Percentiles rank a stretch among this genome's conserved stretches.
Conservation (phyloP, 2,329 filamentous ascomycete species). For the Aspergillus hiratsukae region DNA sequence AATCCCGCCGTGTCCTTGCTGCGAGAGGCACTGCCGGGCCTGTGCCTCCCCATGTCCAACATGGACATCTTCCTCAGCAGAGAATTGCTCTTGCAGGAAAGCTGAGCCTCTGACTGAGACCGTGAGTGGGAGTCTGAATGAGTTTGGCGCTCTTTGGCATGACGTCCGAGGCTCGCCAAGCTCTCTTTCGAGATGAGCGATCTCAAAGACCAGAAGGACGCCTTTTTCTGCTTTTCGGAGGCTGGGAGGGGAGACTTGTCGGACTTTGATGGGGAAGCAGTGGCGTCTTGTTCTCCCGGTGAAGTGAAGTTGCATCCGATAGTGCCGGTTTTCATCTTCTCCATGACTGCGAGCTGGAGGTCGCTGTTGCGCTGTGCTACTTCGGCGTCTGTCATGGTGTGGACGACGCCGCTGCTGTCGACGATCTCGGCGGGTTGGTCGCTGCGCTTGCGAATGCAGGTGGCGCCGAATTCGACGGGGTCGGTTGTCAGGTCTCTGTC, state of each 20-base stretch:
- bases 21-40: not conserved
- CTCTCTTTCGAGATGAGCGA: not conserved
- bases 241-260: not conserved
- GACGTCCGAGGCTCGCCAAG: not conserved
- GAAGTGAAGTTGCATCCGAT: slow-evolving; percentile 1
- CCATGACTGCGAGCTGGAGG: slow-evolving; percentile 21
- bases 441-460: not conserved
- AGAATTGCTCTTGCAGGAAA: not conserved
- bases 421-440: slow-evolving; percentile 17
- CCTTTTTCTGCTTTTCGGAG: not conserved
- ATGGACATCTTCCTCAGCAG: slow-evolving; percentile 4
- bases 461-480: not conserved
- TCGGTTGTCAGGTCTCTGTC: not conserved
- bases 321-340: slow-evolving; percentile 20
- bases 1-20: not conserved
- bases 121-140: not conserved
- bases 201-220: not conserved
- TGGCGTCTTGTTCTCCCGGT: not conserved
- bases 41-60: not conserved
- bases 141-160: not conserved
- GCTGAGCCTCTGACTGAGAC: not conserved
- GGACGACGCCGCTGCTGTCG: slow-evolving; percentile 17
- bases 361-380: slow-evolving; percentile 15
- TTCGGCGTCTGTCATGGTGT: slow-evolving; percentile 16
- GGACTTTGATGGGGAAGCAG: not conserved